Evolutionary conservation across 2,329 filamentous ascomycete genomes (phyloP).

Genomic region (Claviceps maximensis): DNA sequence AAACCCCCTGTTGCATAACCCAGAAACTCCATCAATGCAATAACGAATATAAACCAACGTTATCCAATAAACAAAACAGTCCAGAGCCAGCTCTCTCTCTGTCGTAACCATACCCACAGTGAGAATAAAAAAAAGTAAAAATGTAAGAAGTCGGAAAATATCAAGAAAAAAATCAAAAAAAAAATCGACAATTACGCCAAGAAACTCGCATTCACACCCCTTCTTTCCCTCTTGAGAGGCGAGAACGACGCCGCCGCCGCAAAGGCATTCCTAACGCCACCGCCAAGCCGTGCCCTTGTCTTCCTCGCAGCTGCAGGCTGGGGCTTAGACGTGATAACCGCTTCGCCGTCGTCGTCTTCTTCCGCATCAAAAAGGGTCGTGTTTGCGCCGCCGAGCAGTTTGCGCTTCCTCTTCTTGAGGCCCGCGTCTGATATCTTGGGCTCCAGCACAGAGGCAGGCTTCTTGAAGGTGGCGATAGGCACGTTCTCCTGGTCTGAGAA

Average conservation of each 20-base stretch:
- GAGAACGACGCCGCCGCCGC: slow-evolving; percentile 46
- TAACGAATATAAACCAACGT: not conserved
- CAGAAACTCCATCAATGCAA: not conserved
- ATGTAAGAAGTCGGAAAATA: not conserved
- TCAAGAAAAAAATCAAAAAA: not conserved
- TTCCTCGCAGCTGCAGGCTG: slow-evolving; percentile 4
- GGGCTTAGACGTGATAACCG: slow-evolving; percentile 8
- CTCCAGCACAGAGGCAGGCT: slow-evolving; percentile 8
- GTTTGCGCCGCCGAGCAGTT: slow-evolving; percentile 48
- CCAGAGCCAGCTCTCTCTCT: slow-evolving; percentile 1
- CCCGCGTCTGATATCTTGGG: slow-evolving; percentile 19
- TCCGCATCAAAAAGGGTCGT: slow-evolving; percentile 62
- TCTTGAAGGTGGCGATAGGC: slow-evolving; percentile 1
- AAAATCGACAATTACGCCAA: slow-evolving; percentile 25
- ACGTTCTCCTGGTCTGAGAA: slow-evolving; percentile 20
- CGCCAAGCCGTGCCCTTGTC: slow-evolving; percentile 10
- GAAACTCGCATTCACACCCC: slow-evolving; percentile 49
- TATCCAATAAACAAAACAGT: not conserved
- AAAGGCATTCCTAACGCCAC: slow-evolving; percentile 31
- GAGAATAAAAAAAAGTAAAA: not conserved
- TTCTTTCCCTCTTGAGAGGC: slow-evolving; percentile 57
- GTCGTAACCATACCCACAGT: not conserved
- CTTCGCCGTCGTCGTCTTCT: slow-evolving; percentile 41
- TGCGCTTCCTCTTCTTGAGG: slow-evolving; percentile 57
- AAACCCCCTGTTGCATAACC: not conserved